Percentiles rank a stretch among this genome's conserved stretches.
Conservation (phyloP, 352 stramenopile genomes). For the Phytophthora sansomeana region DNA sequence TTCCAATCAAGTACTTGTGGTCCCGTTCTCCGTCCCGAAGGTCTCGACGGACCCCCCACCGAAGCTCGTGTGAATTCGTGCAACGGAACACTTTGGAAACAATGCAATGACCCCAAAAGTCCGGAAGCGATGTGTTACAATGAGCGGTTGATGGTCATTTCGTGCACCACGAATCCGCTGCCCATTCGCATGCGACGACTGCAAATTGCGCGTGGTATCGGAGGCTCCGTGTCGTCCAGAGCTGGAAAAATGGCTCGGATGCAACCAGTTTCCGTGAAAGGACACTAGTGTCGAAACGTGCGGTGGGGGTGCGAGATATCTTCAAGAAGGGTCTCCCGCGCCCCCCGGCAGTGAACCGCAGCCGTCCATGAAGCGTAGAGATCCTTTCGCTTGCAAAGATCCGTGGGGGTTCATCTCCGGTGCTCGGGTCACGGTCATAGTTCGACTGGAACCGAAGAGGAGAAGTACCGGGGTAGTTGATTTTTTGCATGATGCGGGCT, state of each 20-base stretch:
- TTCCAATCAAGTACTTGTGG: no score
- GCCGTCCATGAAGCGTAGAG: conserved; percentile 10
- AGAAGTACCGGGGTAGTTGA: not conserved
- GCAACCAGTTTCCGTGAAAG: conserved; percentile 4
- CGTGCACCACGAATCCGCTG: no score
- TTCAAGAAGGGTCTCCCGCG: conserved; percentile 17
- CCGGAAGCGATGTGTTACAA: no score
- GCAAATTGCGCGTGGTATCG: no score
- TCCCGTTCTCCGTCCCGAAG: no score
- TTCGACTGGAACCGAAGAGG: conserved; percentile 12
- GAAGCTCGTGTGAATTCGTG: no score
- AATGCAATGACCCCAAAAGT: no score
- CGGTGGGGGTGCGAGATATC: conserved; percentile 8
- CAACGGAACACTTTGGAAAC: no score
- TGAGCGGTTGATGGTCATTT: no score
- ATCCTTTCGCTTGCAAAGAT: conserved; percentile 23
- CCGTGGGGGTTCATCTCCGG: conserved; percentile 1
- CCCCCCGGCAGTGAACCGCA: conserved; percentile 14
- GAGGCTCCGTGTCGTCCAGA: no score
- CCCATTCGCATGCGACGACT: no score
- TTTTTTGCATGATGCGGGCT: conserved; percentile 16
- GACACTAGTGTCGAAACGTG: conserved; percentile 14
- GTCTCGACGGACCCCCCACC: no score
- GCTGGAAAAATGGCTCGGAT: not conserved
- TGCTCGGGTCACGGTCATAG: conserved; percentile 10